These are phyloP conservation scores for Annulohypoxylon maeteangense DNA, from an alignment of 495 filamentous ascomycete species.

Conservation along the genomic window DNA sequence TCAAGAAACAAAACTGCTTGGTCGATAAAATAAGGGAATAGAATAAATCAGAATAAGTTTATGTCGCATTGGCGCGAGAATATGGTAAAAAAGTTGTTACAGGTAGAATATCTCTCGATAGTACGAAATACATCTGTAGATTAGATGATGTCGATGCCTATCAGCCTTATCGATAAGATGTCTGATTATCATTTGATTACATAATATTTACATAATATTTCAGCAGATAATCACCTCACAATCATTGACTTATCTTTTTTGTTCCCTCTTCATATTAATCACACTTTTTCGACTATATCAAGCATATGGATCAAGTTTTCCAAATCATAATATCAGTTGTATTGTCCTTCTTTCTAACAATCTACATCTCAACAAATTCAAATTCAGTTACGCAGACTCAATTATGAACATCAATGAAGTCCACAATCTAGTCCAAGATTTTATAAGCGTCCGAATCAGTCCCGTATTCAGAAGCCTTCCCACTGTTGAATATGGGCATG, in stretches of 20 bases:
- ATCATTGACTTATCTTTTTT: no score
- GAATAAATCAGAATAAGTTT: neutral
- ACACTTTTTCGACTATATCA: no score
- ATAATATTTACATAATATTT: no score
- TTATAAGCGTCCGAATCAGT: neutral
- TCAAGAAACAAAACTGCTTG: constrained; percentile 22
- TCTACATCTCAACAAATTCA: no score
- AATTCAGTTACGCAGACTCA: no score
- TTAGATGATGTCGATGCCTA: neutral
- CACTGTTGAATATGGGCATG: neutral
- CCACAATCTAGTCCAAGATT: neutral
- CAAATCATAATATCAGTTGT: no score
- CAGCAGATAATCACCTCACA: no score
- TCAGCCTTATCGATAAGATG: neutral
- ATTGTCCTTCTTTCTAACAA: no score
- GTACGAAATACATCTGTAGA: neutral
- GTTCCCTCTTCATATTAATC: no score
- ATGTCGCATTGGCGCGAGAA: constrained; percentile 1
- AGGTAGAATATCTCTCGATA: neutral
- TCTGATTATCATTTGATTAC: no score
- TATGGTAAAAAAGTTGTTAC: neutral
- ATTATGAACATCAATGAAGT: no score
- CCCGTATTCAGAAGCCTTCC: neutral
- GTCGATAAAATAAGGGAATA: neutral
- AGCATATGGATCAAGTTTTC: no score